These are phyloP conservation scores for Suzukiozyma palmioleophila DNA, from an alignment of 1,139 yeast genomes.

Conservation along the genomic window DNA sequence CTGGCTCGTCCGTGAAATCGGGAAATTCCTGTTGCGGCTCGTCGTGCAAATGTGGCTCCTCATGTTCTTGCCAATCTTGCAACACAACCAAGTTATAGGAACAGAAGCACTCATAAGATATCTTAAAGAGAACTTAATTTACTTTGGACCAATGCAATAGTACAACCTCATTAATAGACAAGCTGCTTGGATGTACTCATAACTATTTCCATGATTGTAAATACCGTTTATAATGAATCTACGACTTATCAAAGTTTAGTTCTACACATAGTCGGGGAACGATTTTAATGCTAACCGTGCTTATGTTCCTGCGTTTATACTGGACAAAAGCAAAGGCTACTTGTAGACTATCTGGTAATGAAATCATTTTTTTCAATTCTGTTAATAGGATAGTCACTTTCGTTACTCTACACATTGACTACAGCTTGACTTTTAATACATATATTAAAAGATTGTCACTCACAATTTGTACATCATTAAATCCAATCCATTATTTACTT, in stretches of 20 bases:
- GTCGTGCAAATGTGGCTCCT: constrained; percentile 41
- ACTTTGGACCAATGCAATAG: too few relatives aligned
- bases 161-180: too few relatives aligned
- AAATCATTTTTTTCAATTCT: too few relatives aligned
- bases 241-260: neutral
- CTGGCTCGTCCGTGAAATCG: constrained; percentile 11
- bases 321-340: neutral
- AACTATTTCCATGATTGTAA: neutral
- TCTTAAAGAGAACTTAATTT: too few relatives aligned
- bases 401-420: too few relatives aligned
- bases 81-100: constrained; percentile 36
- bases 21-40: constrained; percentile 29
- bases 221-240: neutral
- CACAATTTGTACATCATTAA: neutral
- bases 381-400: too few relatives aligned
- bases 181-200: neutral
- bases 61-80: constrained; percentile 36
- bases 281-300: too few relatives aligned
- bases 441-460: neutral
- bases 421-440: neutral
- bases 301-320: too few relatives aligned
- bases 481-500: constrained; percentile 19
- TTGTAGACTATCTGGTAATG: too few relatives aligned
- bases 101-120: too few relatives aligned
- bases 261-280: constrained; percentile 34